Evolutionary conservation across 139 green algal species (phyloP), one percentile per base, ranked within the genome.

Genomic region (Helicosporidium sp.): DNA sequence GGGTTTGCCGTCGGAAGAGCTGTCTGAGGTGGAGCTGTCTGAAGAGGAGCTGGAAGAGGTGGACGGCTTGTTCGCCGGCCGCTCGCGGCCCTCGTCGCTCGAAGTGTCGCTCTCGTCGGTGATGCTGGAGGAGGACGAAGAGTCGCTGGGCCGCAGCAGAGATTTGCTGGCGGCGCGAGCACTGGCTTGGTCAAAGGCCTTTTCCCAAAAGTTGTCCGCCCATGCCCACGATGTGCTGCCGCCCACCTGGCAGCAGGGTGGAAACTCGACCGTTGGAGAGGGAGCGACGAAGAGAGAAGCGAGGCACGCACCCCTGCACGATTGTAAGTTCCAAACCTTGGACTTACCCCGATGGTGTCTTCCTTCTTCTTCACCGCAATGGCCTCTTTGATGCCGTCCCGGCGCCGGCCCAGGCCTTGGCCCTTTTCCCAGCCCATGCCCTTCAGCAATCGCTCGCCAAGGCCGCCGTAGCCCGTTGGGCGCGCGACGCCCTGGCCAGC

Each of bases 291-390:
- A 25, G 4, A 2, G 17, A 20, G 1, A 39, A 54, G 23, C 22
- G 28, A 19, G 4, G 20, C 43, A 35, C 12, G 34, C 43, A 41
- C 18, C 24, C 5, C n/a, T 31, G 41, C 22, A 31, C 15, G 17
- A 37, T 37, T 37, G 13, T 37, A n/a, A 10, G 31, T 13, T 37
- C 7, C 26, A 34, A 20, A 43, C 20, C 41, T 27, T 42, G 27
- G 31, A 23, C 73, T 54, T 40, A 91, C 75, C 55, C 81, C 81
- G 0, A 65, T 48, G 8, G 54, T 77, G 58, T 90, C 76, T 27
- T 88, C 72, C 61, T 92, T 92, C 42, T 87, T 75, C 55, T 78
- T 82, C 18, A 85, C 77, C 41, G 82, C 53, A 7, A 91, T 64
- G 0, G 79, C 75, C 20, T 75, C 63, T 20, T 61, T 69, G 48